Base-by-base conservation (phyloP, 805 yeast species). In the Yarrowia sp. region DNA sequence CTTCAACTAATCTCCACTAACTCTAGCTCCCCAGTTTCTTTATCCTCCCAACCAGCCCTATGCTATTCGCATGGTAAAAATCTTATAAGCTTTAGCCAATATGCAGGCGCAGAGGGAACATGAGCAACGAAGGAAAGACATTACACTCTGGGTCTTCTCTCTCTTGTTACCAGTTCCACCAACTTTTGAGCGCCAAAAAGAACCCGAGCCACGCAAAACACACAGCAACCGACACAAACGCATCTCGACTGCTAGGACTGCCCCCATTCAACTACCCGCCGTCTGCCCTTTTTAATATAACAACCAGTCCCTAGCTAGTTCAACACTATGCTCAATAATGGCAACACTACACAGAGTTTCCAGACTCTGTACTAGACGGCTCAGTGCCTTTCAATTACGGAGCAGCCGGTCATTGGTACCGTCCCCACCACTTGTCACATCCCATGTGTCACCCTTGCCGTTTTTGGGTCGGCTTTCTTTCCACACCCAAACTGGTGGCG, bases 291-390 rank as follows among this genome's bases (percentile, higher is more conserved):
- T 26, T 26, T 26, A 26, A 19, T 48, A 42, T 32, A 59, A 59
- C 49, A 42, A 42, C 32, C 65, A 43, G 52, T 45, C 65, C 52
- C 42, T 26, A 45, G 65, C 65, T 59, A 59, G 65, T 59, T 59
- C 65, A 59, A 59, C 65, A 59, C 65, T 59, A 59, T 59, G 65
- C 65, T 59, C 65, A 59, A 59, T 59, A 43, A 59, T 59, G 65
- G 65, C 65, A 45, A 59, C 65, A 42, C 52, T 59, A 59, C 65
- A 35, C 65, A 59, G 65, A 35, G 65, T 59, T 59, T 43, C 65
- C 65, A 59, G 65, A 36, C 65, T 59, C 65, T 59, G 65, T 43
- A 43, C 65, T 59, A 59, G 65, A 45, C 65, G 63, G 63, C 63
- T 56, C 32, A 26, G 32, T 40, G 45, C 36, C 15, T 19, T 40